phyloP scores from a whole-genome alignment of 371 early-diverging fungal species.

The Mortierella sp. region DNA sequence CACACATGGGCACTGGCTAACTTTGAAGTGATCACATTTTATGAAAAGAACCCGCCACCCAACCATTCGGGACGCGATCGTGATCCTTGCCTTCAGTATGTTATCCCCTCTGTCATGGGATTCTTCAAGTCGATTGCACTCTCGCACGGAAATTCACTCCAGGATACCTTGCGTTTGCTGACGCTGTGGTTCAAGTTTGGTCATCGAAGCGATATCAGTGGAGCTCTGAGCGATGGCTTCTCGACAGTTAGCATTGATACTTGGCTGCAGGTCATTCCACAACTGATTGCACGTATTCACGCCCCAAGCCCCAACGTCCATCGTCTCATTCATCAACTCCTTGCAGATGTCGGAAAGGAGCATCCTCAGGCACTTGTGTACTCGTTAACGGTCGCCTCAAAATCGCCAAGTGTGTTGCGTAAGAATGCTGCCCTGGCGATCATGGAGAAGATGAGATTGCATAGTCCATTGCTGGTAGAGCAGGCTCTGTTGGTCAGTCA shows the following conservation, averaged over 20 bases:
- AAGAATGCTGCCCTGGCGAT: constrained; percentile 89
- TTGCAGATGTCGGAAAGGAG: constrained; percentile 93
- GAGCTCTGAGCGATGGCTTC: constrained; percentile 91
- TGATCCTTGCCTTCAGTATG: constrained; percentile 58
- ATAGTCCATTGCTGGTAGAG: constrained; percentile 89
- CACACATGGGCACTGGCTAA: constrained; percentile 98
- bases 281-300: constrained; percentile 97
- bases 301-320: constrained; percentile 87
- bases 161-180: constrained; percentile 95
- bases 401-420: constrained; percentile 86
- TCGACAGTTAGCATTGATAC: constrained; percentile 93
- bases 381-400: constrained; percentile 96
- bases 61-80: constrained; percentile 47
- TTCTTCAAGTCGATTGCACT: constrained; percentile 96
- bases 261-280: constrained; percentile 99
- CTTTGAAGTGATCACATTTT: constrained; percentile 88
- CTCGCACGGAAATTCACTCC: constrained; percentile 92
- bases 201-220: constrained; percentile 87
- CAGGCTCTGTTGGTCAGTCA: constrained; percentile 96
- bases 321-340: constrained; percentile 88
- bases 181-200: constrained; percentile 98
- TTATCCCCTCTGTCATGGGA: constrained; percentile 73
- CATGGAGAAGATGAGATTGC: constrained; percentile 93
- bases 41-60: constrained; percentile 65
- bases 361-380: constrained; percentile 98